Base-by-base conservation (phyloP, 78 protist species). In the Cyanophora paradoxa region DNA sequence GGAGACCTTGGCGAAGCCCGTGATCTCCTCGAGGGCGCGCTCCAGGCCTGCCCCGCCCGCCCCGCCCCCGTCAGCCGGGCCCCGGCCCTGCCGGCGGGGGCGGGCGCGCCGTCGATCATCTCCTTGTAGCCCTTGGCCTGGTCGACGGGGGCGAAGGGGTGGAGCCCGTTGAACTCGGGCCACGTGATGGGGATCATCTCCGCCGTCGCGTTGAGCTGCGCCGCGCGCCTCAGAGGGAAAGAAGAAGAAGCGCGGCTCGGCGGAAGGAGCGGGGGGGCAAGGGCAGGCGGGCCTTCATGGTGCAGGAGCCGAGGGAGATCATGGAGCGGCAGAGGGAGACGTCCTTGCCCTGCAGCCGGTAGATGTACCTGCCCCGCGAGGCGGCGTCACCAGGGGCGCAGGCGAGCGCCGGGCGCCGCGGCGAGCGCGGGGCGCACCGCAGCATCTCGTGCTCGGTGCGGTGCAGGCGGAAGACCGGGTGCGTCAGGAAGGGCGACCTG, bases 231-330 rank as follows among this genome's bases (percentile, higher is more conserved):
- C n/a, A n/a, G n/a, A n/a, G n/a, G n/a, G n/a, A n/a, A n/a, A n/a
- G n/a, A n/a, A n/a, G n/a, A n/a, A n/a, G n/a, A n/a, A n/a, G n/a
- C n/a, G n/a, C n/a, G n/a, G n/a, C n/a, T n/a, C n/a, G n/a, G n/a
- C n/a, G n/a, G n/a, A n/a, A n/a, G n/a, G n/a, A n/a, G n/a, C n/a
- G n/a, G n/a, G n/a, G n/a, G n/a, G n/a, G n/a, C n/a, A n/a, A n/a
- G n/a, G n/a, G n/a, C n/a, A n/a, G n/a, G n/a, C n/a, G n/a, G n/a
- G n/a, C n/a, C n/a, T 95, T 95, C 99, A 95, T 95, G 19, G 99
- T 95, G 79, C 99, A 92, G 10, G 90, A 78, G 34, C 93, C 93
- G 44, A 95, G 89, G 40, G 98, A 95, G 67, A 95, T 93, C 97
- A 92, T 92, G 26, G 92, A 48, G 58, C 69, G 77, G 71, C 44